A percentile compares a stretch with the other conserved stretches of the same genome.
phyloP scores from a whole-genome alignment of 176 grass and related monocot species.

The Phoenix dactylifera region DNA sequence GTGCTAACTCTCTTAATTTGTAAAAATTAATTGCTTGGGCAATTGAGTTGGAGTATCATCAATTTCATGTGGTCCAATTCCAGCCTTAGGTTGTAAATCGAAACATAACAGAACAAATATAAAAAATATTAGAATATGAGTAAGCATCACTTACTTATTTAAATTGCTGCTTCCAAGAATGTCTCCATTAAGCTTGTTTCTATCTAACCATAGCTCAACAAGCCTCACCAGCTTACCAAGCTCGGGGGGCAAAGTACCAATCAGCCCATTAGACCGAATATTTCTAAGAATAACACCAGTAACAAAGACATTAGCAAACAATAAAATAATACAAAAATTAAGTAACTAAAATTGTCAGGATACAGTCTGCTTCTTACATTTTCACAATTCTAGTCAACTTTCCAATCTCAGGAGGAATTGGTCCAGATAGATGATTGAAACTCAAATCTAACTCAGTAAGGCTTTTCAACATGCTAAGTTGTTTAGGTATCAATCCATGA shows the following conservation, averaged over 20 bases:
- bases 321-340: neutral
- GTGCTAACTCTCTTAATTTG: no score
- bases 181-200: slow-evolving; percentile 55
- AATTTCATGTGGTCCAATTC: no score
- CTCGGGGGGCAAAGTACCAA: slow-evolving; percentile 52
- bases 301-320: slow-evolving; percentile 16
- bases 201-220: slow-evolving; percentile 46
- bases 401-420: slow-evolving; percentile 52
- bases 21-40: no score
- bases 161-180: slow-evolving; percentile 72
- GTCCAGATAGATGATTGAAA: slow-evolving; percentile 41
- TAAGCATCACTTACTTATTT: slow-evolving; percentile 36
- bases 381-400: slow-evolving; percentile 49
- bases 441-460: slow-evolving; percentile 52
- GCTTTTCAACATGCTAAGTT: slow-evolving; percentile 41
- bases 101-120: neutral
- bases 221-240: slow-evolving; percentile 56
- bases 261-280: slow-evolving; percentile 66
- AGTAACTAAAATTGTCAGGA: slow-evolving; percentile 9
- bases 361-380: slow-evolving; percentile 46
- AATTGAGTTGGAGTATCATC: no score
- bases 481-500: slow-evolving; percentile 45
- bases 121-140: neutral
- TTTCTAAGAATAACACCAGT: slow-evolving; percentile 49
- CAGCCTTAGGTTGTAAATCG: neutral